Conservation (phyloP, 208 protist genomes). For the Angomonas desouzai region DNA sequence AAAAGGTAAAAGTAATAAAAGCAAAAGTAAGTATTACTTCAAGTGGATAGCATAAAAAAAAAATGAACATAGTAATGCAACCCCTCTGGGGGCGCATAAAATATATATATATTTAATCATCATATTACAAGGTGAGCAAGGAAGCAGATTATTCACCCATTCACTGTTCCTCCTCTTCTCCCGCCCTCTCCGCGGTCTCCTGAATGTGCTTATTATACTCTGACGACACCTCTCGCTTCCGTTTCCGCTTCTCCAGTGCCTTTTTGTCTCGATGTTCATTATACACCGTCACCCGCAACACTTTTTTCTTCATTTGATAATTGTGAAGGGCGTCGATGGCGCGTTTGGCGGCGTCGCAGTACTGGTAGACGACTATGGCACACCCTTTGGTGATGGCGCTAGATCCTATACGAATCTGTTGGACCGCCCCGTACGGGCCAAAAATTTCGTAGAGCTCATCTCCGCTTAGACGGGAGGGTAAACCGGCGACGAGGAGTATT, state of each 20-base stretch:
- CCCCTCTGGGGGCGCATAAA: no score
- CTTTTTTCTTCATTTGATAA: conserved; percentile 60
- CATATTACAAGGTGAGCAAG: no score
- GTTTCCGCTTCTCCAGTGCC: conserved; percentile 72
- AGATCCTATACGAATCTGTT: conserved; percentile 69
- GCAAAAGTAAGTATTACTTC: no score
- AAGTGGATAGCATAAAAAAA: no score
- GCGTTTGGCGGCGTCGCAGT: conserved; percentile 67
- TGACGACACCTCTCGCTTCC: conserved; percentile 64
- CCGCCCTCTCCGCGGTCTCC: conserved; percentile 19
- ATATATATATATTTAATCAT: no score
- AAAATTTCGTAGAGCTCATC: conserved; percentile 85
- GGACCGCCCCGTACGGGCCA: conserved; percentile 75
- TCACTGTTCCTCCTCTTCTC: conserved; percentile 12
- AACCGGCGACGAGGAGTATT: conserved; percentile 80
- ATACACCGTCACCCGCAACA: conserved; percentile 77
- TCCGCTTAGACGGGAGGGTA: conserved; percentile 66
- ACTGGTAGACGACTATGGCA: conserved; percentile 85
- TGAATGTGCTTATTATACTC: conserved; percentile 79
- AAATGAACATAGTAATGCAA: no score
- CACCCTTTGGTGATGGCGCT: conserved; percentile 69
- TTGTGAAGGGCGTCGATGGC: conserved; percentile 68
- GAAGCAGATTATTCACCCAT: neutral
- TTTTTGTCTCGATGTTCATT: conserved; percentile 73
- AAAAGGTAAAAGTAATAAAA: conserved; percentile 12